Conservation (phyloP, 345 rosid genomes). For the Isatis tinctoria region DNA sequence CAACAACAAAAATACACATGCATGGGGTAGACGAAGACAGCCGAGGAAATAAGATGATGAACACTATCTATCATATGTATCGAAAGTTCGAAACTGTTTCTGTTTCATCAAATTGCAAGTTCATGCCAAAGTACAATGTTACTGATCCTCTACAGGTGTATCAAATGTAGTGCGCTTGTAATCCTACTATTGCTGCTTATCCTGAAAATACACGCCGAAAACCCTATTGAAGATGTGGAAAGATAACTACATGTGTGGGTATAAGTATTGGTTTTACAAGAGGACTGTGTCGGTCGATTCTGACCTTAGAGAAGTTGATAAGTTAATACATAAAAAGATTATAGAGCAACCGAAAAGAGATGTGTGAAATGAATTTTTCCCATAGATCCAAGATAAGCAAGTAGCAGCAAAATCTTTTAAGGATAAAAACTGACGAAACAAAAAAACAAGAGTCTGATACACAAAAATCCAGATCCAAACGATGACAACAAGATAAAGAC, state of each 20-base stretch:
- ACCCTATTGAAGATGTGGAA: constrained; percentile 73
- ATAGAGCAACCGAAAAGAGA: background rate
- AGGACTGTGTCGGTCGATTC: no score
- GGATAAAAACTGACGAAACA: background rate
- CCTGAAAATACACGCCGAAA: constrained; percentile 54
- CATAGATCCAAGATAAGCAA: constrained; percentile 9
- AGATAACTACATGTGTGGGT: no score
- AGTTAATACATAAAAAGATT: background rate
- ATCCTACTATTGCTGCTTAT: background rate
- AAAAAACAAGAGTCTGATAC: constrained; percentile 18
- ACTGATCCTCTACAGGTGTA: no score
- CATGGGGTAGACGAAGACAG: background rate
- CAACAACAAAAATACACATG: no score
- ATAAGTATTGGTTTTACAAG: background rate
- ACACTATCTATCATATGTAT: no score
- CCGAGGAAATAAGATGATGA: background rate
- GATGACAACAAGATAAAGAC: background rate
- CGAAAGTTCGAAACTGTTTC: no score
- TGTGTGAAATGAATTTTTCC: background rate
- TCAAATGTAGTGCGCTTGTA: no score
- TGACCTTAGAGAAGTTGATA: no score
- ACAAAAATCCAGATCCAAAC: constrained; percentile 16
- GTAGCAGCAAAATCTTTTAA: constrained; percentile 3
- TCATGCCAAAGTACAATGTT: no score
- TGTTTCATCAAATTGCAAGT: no score